Conservation (phyloP, 106 monocot species). For the Platanthera zijinensis region DNA sequence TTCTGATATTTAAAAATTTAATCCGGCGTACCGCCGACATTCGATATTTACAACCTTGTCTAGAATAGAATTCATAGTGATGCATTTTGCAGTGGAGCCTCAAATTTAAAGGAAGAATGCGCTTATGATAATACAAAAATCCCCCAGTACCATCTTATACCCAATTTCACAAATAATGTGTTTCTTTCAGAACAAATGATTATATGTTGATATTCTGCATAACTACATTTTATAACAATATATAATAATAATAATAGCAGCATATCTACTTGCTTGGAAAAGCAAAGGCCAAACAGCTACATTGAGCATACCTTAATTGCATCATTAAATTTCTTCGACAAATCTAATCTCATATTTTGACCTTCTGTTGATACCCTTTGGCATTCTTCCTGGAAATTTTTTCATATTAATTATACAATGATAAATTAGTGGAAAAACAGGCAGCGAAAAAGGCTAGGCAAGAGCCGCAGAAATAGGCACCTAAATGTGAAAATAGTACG, state of each 20-base stretch:
- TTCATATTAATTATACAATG: not conserved
- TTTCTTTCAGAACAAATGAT: not conserved
- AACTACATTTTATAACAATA: not conserved
- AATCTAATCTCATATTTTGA: constrained; percentile 78
- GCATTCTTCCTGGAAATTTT: constrained; percentile 69
- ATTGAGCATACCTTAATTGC: constrained; percentile 65
- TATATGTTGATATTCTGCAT: constrained; percentile 2
- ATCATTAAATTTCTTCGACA: constrained; percentile 87
- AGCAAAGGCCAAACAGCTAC: not conserved
- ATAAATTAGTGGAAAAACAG: not conserved
- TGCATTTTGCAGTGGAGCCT: too few species aligned
- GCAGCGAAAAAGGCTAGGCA: not conserved
- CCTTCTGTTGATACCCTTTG: constrained; percentile 85
- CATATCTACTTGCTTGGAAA: not conserved
- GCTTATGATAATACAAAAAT: not conserved
- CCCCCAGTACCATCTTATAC: not conserved
- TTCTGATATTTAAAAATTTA: too few species aligned
- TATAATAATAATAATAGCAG: not conserved
- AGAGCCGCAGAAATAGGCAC: not conserved
- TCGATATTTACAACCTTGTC: too few species aligned
- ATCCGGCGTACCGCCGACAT: too few species aligned
- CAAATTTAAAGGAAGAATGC: not conserved
- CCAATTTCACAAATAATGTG: not conserved
- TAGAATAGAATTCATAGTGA: too few species aligned
- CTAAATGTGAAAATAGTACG: not conserved